Evolutionary conservation across 1,284 basidiomycete species (phyloP).

Genomic region (Ustilago bromivora): DNA sequence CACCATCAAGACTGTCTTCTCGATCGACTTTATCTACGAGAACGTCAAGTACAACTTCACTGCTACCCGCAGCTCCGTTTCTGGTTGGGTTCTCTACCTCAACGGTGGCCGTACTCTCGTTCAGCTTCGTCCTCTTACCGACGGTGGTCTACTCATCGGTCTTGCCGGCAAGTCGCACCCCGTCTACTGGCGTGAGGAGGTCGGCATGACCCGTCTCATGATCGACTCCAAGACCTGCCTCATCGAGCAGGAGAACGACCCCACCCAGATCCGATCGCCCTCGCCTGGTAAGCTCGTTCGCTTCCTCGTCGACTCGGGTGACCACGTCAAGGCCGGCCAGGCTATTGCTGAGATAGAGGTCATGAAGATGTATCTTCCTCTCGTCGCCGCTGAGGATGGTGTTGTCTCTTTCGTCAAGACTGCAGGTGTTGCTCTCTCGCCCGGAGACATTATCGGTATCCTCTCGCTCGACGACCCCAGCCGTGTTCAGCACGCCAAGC

Average conservation of each 20-base stretch:
- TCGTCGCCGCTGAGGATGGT: slow-evolving; percentile 95
- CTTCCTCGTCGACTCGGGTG: slow-evolving; percentile 95
- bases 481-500: slow-evolving; percentile 97
- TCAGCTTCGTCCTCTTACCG: slow-evolving; percentile 80
- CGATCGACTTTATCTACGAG: slow-evolving; percentile 94
- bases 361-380: slow-evolving; percentile 70
- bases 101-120: slow-evolving; percentile 79
- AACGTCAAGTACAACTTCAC: slow-evolving; percentile 96
- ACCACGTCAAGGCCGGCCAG: slow-evolving; percentile 94
- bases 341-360: slow-evolving; percentile 96
- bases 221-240: slow-evolving; percentile 94
- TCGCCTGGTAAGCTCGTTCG: slow-evolving; percentile 96
- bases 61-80: slow-evolving; percentile 87
- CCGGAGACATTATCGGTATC: slow-evolving; percentile 98
- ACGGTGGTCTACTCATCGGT: slow-evolving; percentile 91
- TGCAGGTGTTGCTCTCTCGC: slow-evolving; percentile 92
- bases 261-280: slow-evolving; percentile 94
- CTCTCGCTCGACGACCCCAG: slow-evolving; percentile 95
- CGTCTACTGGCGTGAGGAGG: slow-evolving; percentile 98
- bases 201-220: slow-evolving; percentile 82
- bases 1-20: slow-evolving; percentile 95
- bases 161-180: slow-evolving; percentile 96
- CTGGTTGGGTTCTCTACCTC: slow-evolving; percentile 92
- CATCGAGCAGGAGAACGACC: slow-evolving; percentile 99
- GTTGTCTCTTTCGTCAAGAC: slow-evolving; percentile 88